These are phyloP conservation scores for Citrus medica DNA, from an alignment of 345 rosid species.

Conservation along the genomic window DNA sequence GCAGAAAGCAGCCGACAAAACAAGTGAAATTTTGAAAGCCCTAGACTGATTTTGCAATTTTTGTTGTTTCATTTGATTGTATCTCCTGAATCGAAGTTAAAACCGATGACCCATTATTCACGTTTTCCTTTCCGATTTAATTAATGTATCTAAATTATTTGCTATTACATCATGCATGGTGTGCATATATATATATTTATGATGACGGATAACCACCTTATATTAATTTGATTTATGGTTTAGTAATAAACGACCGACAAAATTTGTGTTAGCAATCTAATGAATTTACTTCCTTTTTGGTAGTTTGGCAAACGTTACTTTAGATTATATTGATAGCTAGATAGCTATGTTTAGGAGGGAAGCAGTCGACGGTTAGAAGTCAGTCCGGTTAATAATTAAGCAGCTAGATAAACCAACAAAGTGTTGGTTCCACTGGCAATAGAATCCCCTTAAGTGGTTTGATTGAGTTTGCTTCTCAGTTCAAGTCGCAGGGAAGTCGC, in stretches of 20 bases:
- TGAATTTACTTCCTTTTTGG: neutral
- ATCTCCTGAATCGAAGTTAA: neutral
- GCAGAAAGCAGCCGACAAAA: neutral
- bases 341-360: too few relatives aligned
- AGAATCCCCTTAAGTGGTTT: too few relatives aligned
- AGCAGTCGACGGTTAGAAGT: too few relatives aligned
- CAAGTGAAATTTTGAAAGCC: neutral
- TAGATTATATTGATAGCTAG: neutral
- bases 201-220: neutral
- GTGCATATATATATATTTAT: neutral
- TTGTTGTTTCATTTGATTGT: neutral
- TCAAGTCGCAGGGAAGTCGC: too few relatives aligned
- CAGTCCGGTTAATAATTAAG: too few relatives aligned
- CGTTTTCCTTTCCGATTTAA: neutral
- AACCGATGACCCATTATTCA: neutral
- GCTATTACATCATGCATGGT: neutral
- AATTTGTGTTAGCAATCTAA: neutral
- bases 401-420: too few relatives aligned
- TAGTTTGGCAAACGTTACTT: neutral
- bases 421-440: too few relatives aligned
- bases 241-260: neutral
- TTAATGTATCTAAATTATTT: neutral
- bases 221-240: neutral
- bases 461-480: too few relatives aligned
- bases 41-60: neutral